These are phyloP conservation scores for Monosporozyma aerobia DNA, from an alignment of 805 yeast genomes.

Conservation along the genomic window DNA sequence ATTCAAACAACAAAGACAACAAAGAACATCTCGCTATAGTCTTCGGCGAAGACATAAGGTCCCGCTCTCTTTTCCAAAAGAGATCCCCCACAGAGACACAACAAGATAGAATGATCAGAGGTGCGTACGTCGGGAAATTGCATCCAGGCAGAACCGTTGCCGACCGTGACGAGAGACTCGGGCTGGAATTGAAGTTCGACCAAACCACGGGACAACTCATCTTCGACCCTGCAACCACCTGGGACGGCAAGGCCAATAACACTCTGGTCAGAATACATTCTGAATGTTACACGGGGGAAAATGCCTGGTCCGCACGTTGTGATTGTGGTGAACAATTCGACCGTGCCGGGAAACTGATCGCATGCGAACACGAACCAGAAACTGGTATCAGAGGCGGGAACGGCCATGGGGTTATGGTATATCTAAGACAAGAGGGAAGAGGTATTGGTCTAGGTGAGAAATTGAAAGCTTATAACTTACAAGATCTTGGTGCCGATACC, in stretches of 20 bases:
- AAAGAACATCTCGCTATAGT: conserved; percentile 97
- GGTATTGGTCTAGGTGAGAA: conserved; percentile 99
- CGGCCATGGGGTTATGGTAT: conserved; percentile 91
- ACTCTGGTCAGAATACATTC: conserved; percentile 85
- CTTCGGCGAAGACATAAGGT: conserved; percentile 85
- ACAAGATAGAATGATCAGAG: conserved; percentile 94
- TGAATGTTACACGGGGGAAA: conserved; percentile 98
- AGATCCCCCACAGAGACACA: conserved; percentile 63
- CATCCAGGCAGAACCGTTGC: conserved; percentile 78
- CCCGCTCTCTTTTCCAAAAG: conserved; percentile 55
- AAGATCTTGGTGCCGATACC: conserved; percentile 97
- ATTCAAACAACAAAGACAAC: conserved; percentile 73
- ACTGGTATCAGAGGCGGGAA: conserved; percentile 40
- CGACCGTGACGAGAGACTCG: conserved; percentile 45
- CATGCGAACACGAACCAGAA: conserved; percentile 22
- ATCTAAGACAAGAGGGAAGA: conserved; percentile 94
- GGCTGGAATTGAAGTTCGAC: conserved; percentile 35
- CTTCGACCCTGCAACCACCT: conserved; percentile 14
- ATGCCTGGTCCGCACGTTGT: conserved; percentile 98
- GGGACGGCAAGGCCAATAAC: conserved; percentile 24
- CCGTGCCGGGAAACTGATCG: conserved; percentile 90
- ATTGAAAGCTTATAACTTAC: conserved; percentile 90
- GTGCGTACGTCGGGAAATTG: conserved; percentile 87
- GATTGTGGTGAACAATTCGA: conserved; percentile 99
- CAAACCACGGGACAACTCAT: conserved; percentile 28